Base-by-base conservation (phyloP, 225 moss, liverwort and hornwort genomes). In the Pleurozium schreberi region DNA sequence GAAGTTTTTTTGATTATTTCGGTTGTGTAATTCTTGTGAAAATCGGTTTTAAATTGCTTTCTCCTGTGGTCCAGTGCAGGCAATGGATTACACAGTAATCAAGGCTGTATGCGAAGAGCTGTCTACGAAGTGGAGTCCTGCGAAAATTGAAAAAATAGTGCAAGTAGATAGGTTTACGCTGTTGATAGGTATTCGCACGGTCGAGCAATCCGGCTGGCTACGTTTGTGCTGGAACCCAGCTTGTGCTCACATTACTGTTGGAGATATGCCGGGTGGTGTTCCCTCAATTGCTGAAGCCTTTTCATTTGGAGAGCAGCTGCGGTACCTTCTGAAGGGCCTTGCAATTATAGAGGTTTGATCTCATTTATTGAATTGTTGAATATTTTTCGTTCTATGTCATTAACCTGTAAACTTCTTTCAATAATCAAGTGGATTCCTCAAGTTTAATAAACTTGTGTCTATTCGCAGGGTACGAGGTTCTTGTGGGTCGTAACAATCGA, bases 251-350 rank as follows among this genome's bases (percentile, higher is more conserved):
- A 76, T 94, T 65, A 92, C 85, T 75, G 86, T 94, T 6, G 92
- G 93, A 31, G 91, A 92, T 23, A 10, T 83, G 14, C 47, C 92
- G 21, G 87, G 59, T 23, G 91, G 90, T 67, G 85, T 90, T 73
- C 86, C 90, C 33, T 84, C 93, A 10, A 80, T 85, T 69, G 88
- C 91, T 63, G 94, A 90, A 75, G 89, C 91, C 61, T 93, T 93
- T 81, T 94, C 93, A 40, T 94, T 94, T 90, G 94, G 94, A 64
- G 93, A 94, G 79, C 94, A 94, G 93, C 93, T 94, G 49, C 88
- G 93, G n/a, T 91, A 86, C 82, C 93, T 94, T 60, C 92, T 94
- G 85, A 92, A 92, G 92, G 93, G 90, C 78, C 92, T 94, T 76
- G 94, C 93, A 55, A 92, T 94, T 34, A 74, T 81, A 70, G 93